Base-by-base conservation (phyloP, 345 rosid genomes). In the Eucalyptus leucophloia region DNA sequence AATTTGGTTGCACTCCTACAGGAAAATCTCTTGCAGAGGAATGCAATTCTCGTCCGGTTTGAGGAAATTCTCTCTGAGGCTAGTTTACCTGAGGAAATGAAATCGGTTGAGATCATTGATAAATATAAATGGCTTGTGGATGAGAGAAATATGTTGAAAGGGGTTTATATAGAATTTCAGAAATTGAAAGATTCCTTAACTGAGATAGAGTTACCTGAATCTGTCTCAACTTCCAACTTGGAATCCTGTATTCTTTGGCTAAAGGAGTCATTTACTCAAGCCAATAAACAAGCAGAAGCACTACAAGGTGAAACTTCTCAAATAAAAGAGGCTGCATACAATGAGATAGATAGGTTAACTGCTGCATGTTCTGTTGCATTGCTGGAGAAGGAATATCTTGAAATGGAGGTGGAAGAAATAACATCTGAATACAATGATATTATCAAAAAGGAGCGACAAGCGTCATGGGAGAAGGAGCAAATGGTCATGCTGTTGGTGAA, bases 241-340 rank as follows among this genome's bases (percentile, higher is more conserved):
- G 96, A 94, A 92, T 89, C 95, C 91, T 92, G 95, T 86, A 88
- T 95, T 89, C 86, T 88, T 90, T 94, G 99, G 98, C 94, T 97
- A 85, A 94, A 90, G 91, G 97, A 95, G 81, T 96, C 98, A 8
- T 91, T 93, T 92, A 82, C 89, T 87, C 94, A 90, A 89, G 92
- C 94, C 91, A 94, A 92, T 92, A 92, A 89, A 91, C 94, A 94
- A 90, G 90, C 94, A 89, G 92, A 90, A 86, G 30, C 90, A 89
- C 90, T 96, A 91, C 93, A 93, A 81, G 89, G 91, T 91, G 95
- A 95, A 90, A 92, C 95, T 85, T 82, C 92, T 54, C 92, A 89
- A 88, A 91, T 87, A 72, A 92, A 89, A 88, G 94, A 93, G 90
- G 92, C 92, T 88, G 94, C 95, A 44, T 90, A 65, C 24, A 86